These are phyloP conservation scores for Tillandsia leiboldiana DNA, from an alignment of 176 grass and related monocot genomes.

Conservation along the genomic window DNA sequence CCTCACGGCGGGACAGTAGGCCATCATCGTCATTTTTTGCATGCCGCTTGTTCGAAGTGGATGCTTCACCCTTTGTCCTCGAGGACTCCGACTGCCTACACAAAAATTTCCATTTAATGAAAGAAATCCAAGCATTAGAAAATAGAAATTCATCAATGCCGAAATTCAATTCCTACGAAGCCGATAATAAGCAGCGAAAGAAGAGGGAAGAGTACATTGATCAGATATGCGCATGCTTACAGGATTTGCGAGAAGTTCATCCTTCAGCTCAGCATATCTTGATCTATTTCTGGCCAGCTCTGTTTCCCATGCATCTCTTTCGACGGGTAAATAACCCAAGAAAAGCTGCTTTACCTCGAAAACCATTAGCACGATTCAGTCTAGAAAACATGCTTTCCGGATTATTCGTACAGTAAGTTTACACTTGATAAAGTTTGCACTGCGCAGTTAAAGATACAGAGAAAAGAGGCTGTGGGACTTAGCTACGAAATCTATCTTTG, in stretches of 20 bases:
- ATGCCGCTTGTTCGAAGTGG: neutral
- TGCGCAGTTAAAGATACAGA: too few species aligned
- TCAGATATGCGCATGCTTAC: slow-evolving; percentile 11
- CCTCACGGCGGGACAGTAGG: slow-evolving; percentile 38
- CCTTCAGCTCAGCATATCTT: slow-evolving; percentile 36
- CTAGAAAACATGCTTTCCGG: neutral
- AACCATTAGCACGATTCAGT: slow-evolving; percentile 5
- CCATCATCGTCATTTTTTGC: slow-evolving; percentile 14
- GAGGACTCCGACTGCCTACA: slow-evolving; percentile 13
- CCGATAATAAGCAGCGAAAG: neutral
- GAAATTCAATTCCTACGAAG: too few species aligned
- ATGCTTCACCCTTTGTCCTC: neutral
- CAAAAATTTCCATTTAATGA: neutral
- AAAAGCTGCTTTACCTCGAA: slow-evolving; percentile 23
- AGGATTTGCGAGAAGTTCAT: slow-evolving; percentile 36
- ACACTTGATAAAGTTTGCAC: too few species aligned
- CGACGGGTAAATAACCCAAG: slow-evolving; percentile 32
- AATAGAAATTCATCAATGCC: neutral
- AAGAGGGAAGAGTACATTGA: too few species aligned
- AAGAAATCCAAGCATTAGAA: neutral
- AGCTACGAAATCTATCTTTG: too few species aligned
- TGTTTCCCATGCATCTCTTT: slow-evolving; percentile 32
- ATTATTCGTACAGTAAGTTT: too few species aligned
- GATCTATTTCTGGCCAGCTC: slow-evolving; percentile 22
- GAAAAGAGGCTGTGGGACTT: too few species aligned